Evolutionary conservation across 768 basidiomycete genomes (phyloP), one percentile per base, ranked within the genome.

Genomic region (Kwoniella europaea): DNA sequence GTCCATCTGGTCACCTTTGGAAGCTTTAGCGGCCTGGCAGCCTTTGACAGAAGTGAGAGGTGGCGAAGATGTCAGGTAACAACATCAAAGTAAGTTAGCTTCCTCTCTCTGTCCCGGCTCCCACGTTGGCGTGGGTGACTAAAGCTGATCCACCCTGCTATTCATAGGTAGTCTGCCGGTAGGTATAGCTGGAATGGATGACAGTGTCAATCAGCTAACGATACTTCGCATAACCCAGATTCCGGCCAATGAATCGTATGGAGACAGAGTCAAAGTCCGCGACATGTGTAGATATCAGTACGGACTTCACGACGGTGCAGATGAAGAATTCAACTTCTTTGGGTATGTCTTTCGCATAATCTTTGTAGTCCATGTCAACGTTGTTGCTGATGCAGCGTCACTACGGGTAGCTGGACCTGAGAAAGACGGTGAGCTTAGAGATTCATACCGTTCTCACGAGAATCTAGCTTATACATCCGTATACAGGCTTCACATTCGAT

Each of bases 81-180:
- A 83, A 83, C 55, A 83, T 83, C 81, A 83, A 83, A 74, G 82
- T 83, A 54, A 71, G 75, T 66, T 43, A 55, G 50, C 50, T 64
- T 10, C 5, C 4, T 35, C 1, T 35, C 4, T 7, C 3, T 4
- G 7, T 35, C 4, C 4, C 7, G 35, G 3, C 0, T 59, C 5
- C 43, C 10, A 63, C 5, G 2, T 58, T 10, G 53, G 10, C 3
- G 22, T 60, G 13, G 55, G 6, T 53, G 29, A 27, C 15, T 2
- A 10, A 43, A 61, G 59, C 59, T 61, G 59, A 61, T 41, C 9
- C 43, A n/a, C 20, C 13, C 4, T 50, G 43, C 18, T 62, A 63
- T 63, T 35, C 57, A 69, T 50, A 98, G 87, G 97, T 99, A 82
- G 93, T 99, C 75, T 98, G 96, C 88, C 93, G 96, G 96, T 95